These are phyloP conservation scores for Alternaria gansuensis DNA, from an alignment of 2,329 filamentous ascomycete species.

Conservation along the genomic window DNA sequence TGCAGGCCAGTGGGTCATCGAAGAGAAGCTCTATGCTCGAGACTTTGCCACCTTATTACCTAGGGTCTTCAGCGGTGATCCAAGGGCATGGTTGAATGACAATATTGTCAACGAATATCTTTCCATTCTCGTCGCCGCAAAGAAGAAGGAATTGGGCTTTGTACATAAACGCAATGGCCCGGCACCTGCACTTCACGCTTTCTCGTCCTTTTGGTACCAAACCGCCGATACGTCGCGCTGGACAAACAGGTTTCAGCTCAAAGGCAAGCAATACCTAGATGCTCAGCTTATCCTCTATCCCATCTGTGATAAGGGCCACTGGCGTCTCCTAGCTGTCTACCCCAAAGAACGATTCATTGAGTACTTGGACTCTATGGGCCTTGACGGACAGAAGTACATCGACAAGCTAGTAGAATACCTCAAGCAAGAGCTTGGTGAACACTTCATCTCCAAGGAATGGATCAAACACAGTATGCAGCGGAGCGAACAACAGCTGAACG, in stretches of 20 bases:
- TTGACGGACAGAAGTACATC: conserved; percentile 49
- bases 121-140: conserved; percentile 65
- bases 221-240: conserved; percentile 61
- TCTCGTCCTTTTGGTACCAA: conserved; percentile 73
- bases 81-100: conserved; percentile 77
- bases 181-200: conserved; percentile 68
- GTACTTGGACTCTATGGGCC: conserved; percentile 73
- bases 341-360: conserved; percentile 68
- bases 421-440: conserved; percentile 63
- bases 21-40: conserved; percentile 59
- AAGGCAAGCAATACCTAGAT: conserved; percentile 66
- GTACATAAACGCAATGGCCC: conserved; percentile 64
- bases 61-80: conserved; percentile 44
- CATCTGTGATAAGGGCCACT: conserved; percentile 70
- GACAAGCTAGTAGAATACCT: conserved; percentile 62
- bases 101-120: conserved; percentile 76
- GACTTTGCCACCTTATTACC: conserved; percentile 70
- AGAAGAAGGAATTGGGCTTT: conserved; percentile 65
- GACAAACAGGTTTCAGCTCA: conserved; percentile 51
- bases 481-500: conserved; percentile 68
- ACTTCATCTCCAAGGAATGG: conserved; percentile 70
- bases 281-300: conserved; percentile 75
- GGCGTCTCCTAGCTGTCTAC: conserved; percentile 75
- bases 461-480: conserved; percentile 57
- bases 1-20: conserved; percentile 22